Conservation (phyloP, 257 asterid genomes). For the Plantago major region DNA sequence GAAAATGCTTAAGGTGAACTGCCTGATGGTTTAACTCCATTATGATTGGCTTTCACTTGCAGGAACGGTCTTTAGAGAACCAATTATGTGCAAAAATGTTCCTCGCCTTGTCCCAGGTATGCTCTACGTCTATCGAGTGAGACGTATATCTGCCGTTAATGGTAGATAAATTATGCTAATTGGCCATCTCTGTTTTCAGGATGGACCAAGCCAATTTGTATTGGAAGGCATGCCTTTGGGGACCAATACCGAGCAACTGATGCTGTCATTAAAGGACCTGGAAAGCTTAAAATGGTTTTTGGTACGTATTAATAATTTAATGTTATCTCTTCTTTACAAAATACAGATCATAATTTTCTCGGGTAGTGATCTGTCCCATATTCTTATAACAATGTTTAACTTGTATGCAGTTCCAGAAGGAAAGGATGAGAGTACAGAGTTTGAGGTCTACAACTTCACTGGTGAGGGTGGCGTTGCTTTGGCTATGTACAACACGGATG, state of each 20-base stretch:
- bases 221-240: constrained; percentile 98
- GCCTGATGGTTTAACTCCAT: not conserved
- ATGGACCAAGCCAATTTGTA: constrained; percentile 96
- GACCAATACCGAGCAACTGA: constrained; percentile 98
- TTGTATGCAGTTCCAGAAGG: constrained; percentile 82
- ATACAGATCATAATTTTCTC: not conserved
- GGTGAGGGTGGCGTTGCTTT: constrained; percentile 98
- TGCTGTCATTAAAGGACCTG: constrained; percentile 86
- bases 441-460: constrained; percentile 86
- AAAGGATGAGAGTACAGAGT: constrained; percentile 55
- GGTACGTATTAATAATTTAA: constrained; percentile 40
- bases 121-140: not conserved
- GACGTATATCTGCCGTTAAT: constrained; percentile 9
- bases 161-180: constrained; percentile 5
- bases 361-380: not conserved
- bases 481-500: constrained; percentile 98
- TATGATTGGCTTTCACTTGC: constrained; percentile 17
- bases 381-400: not conserved
- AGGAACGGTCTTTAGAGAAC: constrained; percentile 99
- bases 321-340: not conserved
- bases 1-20: not conserved
- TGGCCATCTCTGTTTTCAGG: constrained; percentile 41
- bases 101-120: constrained; percentile 94
- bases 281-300: constrained; percentile 89
- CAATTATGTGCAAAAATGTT: constrained; percentile 88